Conservation (phyloP, 768 basidiomycete genomes). For the Lactarius hengduanensis region DNA sequence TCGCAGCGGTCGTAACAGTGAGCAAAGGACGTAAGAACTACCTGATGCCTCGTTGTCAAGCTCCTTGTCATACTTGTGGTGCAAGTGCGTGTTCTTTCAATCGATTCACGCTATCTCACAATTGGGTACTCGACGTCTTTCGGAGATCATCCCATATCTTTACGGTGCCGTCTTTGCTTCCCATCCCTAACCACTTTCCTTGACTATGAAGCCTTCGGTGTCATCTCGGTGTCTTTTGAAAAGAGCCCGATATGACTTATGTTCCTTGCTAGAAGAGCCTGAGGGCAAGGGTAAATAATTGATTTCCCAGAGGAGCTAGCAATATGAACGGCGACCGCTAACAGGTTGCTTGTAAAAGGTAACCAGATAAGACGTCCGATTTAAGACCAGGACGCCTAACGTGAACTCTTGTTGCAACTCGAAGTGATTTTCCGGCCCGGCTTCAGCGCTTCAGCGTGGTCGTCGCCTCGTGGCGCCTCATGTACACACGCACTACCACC, state of each 20-base stretch:
- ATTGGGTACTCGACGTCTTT: constrained; percentile 44
- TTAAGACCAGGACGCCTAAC: constrained; percentile 18
- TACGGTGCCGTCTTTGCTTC: constrained; percentile 61
- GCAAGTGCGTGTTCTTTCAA: constrained; percentile 65
- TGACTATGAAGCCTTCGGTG: constrained; percentile 68
- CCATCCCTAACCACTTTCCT: constrained; percentile 54
- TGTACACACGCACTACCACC: not conserved
- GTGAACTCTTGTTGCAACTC: not conserved
- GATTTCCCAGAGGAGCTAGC: constrained; percentile 53
- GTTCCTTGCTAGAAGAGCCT: constrained; percentile 26
- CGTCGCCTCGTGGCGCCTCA: not conserved
- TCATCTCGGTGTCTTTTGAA: constrained; percentile 94
- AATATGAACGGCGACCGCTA: constrained; percentile 95
- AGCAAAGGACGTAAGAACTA: constrained; percentile 35
- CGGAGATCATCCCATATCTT: constrained; percentile 95
- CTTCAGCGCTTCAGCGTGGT: not conserved
- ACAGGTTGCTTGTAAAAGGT: constrained; percentile 70
- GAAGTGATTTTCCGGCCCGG: not conserved
- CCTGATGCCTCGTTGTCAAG: constrained; percentile 76
- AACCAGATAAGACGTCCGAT: constrained; percentile 13
- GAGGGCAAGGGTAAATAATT: constrained; percentile 42
- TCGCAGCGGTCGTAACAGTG: constrained; percentile 14
- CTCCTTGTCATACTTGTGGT: constrained; percentile 75
- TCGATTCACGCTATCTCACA: constrained; percentile 9
- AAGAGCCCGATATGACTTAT: constrained; percentile 84